Evolutionary conservation across 2,329 filamentous ascomycete species (phyloP), one percentile per base, ranked within the genome.

Genomic region (Colletotrichum sp.): DNA sequence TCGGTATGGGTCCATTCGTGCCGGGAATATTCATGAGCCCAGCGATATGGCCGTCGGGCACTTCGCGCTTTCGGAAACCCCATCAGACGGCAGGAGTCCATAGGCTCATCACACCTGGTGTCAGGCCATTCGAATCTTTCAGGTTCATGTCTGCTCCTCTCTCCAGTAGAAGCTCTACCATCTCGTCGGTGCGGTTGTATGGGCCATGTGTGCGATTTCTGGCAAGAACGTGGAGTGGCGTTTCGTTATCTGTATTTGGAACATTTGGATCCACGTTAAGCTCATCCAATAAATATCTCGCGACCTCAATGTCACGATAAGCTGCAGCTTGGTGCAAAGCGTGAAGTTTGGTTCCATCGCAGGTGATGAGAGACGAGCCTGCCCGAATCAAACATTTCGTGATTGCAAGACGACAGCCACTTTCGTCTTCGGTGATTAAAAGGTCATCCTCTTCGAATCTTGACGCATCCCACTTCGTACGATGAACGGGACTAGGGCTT

Each of bases 81-180:
- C 34, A 7, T 15, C 13, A 36, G 34, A 36, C 15, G 13, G 13
- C 34, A 36, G 34, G 34, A 36, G 1, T 36, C 34, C 1, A 16
- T 2, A 32, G 32, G 2, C 32, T 2, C 2, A 32, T 32, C 30
- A 2, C 30, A 2, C 5, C 15, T 2, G 36, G 15, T 0, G 49
- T 55, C 1, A 12, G 7, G 9, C 21, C 49, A 24, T 55, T 24
- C 3, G 24, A 21, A 55, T 1, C 49, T 55, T 21, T 55, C n/a
- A 55, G 49, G 24, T 55, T 55, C 6, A 4, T 24, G 24, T 24
- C 49, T 21, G 3, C 49, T 24, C 49, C 49, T 21, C 13, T 13
- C 49, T 55, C 10, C 1, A 8, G 1, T 7, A 55, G 49, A 55
- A 55, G 49, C 0, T 55, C n/a, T 21, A 24, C 0, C 52, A 57